Evolutionary conservation across 805 yeast species (phyloP), one percentile per base, ranked within the genome.

Genomic region (Ogataea salicorniae): DNA sequence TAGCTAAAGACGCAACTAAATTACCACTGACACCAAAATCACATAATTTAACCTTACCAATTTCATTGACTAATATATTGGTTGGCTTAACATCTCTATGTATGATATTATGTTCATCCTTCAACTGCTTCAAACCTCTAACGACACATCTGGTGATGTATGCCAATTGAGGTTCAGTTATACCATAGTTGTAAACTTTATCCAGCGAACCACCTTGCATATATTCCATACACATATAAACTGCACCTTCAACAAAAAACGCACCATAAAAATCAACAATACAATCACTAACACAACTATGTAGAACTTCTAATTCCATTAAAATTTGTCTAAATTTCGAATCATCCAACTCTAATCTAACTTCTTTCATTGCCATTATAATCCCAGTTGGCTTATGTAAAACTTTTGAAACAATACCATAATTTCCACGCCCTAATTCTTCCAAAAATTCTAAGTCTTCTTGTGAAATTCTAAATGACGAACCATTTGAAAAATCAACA

Each of bases 241-340:
- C 99, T 0, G 97, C 96, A 41, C 97, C 97, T 68, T 94, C 99
- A 33, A 89, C 89, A 62, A 92, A 94, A 62, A 92, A 92, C 1
- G 99, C 99, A 39, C 99, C 99, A 62, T 87, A 94, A 59, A 94
- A 94, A 59, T 92, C 97, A 37, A 94, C 97, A 62, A 94, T 91
- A 64, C 81, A 88, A 2, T 94, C 95, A 15, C 95, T 84, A 54
- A 80, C 79, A 69, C 98, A 94, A 59, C 85, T 87, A 69, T 94
- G 98, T 54, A 94, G 75, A 45, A 94, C 85, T 59, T 94, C 98
- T 51, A 94, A 73, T 66, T 94, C 99, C 98, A 94, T 94, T 58
- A 94, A 72, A 54, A 94, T 94, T 62, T 94, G 98, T 51, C 92
- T 78, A 64, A 94, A 87, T 63, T 90, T 90, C n/a, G 87, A 77